phyloP scores from a whole-genome alignment of 805 yeast species.

The Candida schatavii region DNA sequence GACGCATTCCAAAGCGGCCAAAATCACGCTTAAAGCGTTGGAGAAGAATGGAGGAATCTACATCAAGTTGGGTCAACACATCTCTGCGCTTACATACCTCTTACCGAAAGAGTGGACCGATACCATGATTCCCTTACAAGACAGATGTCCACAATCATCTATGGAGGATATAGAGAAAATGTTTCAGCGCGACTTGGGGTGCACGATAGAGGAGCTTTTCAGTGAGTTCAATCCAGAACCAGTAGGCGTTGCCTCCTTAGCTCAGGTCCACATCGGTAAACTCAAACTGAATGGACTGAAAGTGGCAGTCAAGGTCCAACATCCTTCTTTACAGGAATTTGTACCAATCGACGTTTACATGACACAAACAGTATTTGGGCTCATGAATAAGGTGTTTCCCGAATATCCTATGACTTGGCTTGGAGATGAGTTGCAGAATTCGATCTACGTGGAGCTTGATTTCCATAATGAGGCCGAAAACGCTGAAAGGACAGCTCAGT shows the following conservation, averaged over 20 bases:
- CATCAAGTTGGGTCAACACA: constrained; percentile 93
- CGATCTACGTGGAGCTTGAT: constrained; percentile 88
- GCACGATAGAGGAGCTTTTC: constrained; percentile 59
- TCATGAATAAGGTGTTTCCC: constrained; percentile 80
- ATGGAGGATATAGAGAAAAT: constrained; percentile 63
- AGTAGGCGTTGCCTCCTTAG: constrained; percentile 92
- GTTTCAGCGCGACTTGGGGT: constrained; percentile 68
- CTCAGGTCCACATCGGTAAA: constrained; percentile 87
- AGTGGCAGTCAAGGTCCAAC: constrained; percentile 95
- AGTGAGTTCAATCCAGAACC: constrained; percentile 66
- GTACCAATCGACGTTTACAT: constrained; percentile 86
- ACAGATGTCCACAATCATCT: constrained; percentile 80
- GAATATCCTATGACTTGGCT: constrained; percentile 93
- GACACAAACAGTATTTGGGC: constrained; percentile 70
- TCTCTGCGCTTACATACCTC: constrained; percentile 87
- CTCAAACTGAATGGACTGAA: constrained; percentile 55
- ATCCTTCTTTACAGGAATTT: constrained; percentile 80
- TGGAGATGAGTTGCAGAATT: constrained; percentile 85
- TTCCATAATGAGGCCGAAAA: constrained; percentile 84
- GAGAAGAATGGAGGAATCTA: constrained; percentile 88
- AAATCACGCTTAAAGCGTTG: constrained; percentile 72
- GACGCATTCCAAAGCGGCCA: constrained; percentile 77
- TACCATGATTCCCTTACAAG: constrained; percentile 91
- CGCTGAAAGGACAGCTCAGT: constrained; percentile 64
- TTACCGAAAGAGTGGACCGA: constrained; percentile 94